Evolutionary conservation across 306 rosid genomes (phyloP).

Genomic region (Trichosanthes truncata): DNA sequence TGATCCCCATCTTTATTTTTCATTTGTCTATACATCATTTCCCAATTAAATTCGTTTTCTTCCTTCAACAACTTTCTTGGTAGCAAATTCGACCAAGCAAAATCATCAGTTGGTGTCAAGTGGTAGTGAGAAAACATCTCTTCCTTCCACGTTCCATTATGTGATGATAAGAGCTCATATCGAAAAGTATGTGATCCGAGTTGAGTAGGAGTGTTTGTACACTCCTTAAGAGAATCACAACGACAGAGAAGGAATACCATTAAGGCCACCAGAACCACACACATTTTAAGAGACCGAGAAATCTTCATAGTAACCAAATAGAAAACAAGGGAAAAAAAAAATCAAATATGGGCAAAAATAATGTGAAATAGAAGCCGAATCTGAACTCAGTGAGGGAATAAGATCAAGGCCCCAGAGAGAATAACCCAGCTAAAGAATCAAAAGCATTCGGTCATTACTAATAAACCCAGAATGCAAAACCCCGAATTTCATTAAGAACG

Average conservation of each 20-base stretch:
- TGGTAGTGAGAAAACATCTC: conserved; percentile 55
- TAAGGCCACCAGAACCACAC: not conserved
- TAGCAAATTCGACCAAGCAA: conserved; percentile 51
- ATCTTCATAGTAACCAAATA: conserved; percentile 28
- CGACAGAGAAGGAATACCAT: conserved; percentile 20
- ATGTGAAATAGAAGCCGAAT: not conserved
- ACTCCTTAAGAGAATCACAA: conserved; percentile 41
- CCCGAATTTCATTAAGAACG: not conserved
- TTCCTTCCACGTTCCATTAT: conserved; percentile 45
- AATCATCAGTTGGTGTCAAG: conserved; percentile 64
- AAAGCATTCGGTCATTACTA: not conserved
- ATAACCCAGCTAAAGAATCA: conserved; percentile 2
- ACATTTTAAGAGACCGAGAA: conserved; percentile 14
- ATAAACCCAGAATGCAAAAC: conserved; percentile 12
- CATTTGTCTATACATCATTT: conserved; percentile 42
- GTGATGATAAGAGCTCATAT: conserved; percentile 26
- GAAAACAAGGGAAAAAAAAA: conserved; percentile 6
- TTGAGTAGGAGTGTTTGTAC: conserved; percentile 51
- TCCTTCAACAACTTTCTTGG: conserved; percentile 52
- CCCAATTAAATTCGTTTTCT: conserved; percentile 45
- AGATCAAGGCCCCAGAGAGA: not conserved
- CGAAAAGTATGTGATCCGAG: conserved; percentile 47
- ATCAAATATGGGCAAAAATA: conserved; percentile 9
- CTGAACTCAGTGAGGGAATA: not conserved
- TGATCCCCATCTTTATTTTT: conserved; percentile 25